Conservation (phyloP, 2,329 filamentous ascomycete species). For the Hypoxylon sp. region DNA sequence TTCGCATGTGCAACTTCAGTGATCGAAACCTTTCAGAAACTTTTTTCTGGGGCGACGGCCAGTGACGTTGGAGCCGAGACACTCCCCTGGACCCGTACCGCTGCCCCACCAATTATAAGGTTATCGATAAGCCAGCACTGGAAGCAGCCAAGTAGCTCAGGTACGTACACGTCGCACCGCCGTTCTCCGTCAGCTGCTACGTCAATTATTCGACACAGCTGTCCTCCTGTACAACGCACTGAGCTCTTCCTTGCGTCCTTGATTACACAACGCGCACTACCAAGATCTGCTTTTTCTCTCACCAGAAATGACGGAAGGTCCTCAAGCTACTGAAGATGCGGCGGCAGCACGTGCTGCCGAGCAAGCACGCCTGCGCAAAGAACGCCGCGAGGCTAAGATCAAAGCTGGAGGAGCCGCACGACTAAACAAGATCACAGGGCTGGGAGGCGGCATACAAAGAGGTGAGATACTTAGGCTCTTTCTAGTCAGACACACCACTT, state of each 20-base stretch:
- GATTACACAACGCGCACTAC: constrained; percentile 25
- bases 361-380: constrained; percentile 82
- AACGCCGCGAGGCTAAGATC: constrained; percentile 85
- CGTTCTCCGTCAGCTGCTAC: constrained; percentile 31
- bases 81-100: constrained; percentile 15
- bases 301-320: constrained; percentile 50
- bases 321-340: constrained; percentile 59
- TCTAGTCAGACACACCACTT: not conserved
- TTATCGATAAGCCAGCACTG: constrained; percentile 35
- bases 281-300: not conserved
- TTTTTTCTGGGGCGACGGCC: constrained; percentile 14
- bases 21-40: constrained; percentile 9
- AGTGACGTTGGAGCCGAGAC: constrained; percentile 30
- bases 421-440: constrained; percentile 80
- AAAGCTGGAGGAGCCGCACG: constrained; percentile 77
- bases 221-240: constrained; percentile 32
- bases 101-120: constrained; percentile 26
- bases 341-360: constrained; percentile 69
- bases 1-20: constrained; percentile 23
- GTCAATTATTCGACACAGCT: constrained; percentile 40
- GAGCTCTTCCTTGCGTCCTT: constrained; percentile 15
- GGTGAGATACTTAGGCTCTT: constrained; percentile 54
- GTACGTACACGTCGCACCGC: constrained; percentile 26
- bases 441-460: constrained; percentile 71
- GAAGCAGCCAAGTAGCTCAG: not conserved